These are phyloP conservation scores for Gnomoniopsis smithogilvyi DNA, from an alignment of 2,329 filamentous ascomycete species.

Conservation along the genomic window DNA sequence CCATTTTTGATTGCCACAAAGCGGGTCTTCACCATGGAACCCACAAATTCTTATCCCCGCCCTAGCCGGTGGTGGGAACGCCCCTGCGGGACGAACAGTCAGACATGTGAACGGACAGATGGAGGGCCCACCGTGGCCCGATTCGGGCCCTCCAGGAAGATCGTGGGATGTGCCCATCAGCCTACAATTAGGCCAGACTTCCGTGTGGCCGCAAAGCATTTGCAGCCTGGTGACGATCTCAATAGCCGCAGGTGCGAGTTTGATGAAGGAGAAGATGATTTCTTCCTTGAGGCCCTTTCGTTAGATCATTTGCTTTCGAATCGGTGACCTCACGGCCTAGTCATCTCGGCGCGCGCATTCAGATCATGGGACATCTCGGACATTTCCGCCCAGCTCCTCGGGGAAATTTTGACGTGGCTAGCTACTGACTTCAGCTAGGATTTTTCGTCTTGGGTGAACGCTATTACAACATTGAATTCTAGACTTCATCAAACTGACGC, in stretches of 20 bases:
- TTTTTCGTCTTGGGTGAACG: not conserved
- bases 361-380: not conserved
- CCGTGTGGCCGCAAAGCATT: not conserved
- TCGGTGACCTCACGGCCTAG: no score
- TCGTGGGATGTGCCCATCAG: not conserved
- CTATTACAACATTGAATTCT: not conserved
- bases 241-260: not conserved
- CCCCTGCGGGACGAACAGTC: not conserved
- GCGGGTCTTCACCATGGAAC: not conserved
- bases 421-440: not conserved
- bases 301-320: no score
- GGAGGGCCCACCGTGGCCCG: not conserved
- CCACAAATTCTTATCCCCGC: not conserved
- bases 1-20: not conserved
- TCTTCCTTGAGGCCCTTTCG: no score
- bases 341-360: no score
- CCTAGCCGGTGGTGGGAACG: not conserved
- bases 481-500: constrained; percentile 1
- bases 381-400: not conserved
- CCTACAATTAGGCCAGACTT: no score
- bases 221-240: not conserved
- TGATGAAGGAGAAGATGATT: no score
- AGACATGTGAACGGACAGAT: not conserved
- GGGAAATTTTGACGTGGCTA: not conserved
- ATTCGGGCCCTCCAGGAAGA: not conserved